Base-by-base conservation (phyloP, 2,329 filamentous ascomycete genomes). In the Monosporascus sp. region DNA sequence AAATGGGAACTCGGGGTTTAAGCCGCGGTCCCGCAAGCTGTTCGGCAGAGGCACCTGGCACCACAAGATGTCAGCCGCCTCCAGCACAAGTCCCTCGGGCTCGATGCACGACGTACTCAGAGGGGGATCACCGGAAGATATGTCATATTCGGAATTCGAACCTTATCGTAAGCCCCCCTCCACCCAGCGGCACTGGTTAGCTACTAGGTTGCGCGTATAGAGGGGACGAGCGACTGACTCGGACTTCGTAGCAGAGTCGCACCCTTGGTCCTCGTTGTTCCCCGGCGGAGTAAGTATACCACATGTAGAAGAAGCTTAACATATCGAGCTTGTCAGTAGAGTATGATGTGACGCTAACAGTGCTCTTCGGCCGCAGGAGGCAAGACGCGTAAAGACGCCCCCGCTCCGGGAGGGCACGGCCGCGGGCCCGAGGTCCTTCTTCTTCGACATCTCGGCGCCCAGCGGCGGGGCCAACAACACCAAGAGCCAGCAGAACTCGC, bases 381-480 rank as follows among this genome's bases (percentile, higher is more conserved):
- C 77, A 5, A 71, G 64, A n/a, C 70, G 77, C 5, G 63, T 80
- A 14, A 71, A 69, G 48, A 79, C 77, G 3, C 77, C 77, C 1
- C 75, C 74, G 0, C 59, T 76, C 20, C 68, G 69, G 20, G 71
- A 75, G 54, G 65, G 67, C 41, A 70, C 68, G 8, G 63, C 65
- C 15, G 70, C 69, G 46, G 68, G 70, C 6, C 66, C 70, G 3
- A 71, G 73, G 5, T 69, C 67, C 4, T 75, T 78, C 58, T 78
- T 79, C 57, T 71, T 71, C 15, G 66, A 75, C 22, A 68, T 74
- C 36, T 61, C 67, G 11, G 63, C 68, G 2, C 70, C 61, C 66
- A 9, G 64, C 68, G 1, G 69, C 71, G 0, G 39, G 50, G 6
- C 27, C 51, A 5, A 25, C 49, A n/a, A 34, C 46, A 27, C 24